Evolutionary conservation across 2,329 filamentous ascomycete genomes (phyloP).

Genomic region (Penicillium decumbens): DNA sequence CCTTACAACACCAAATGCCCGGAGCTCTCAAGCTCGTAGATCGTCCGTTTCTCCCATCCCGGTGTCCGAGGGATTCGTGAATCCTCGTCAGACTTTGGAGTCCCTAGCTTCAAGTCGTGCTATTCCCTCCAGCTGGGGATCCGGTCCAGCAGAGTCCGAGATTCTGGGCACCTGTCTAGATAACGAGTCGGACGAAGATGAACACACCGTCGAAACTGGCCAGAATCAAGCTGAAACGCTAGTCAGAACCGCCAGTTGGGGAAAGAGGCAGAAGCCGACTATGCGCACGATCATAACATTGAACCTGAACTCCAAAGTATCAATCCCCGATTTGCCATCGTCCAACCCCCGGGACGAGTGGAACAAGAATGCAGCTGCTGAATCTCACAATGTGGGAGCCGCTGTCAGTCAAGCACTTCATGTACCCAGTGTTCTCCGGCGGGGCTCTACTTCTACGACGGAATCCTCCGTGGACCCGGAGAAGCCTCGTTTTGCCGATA

Average conservation of each 20-base stretch:
- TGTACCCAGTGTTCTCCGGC: slow-evolving; percentile 9
- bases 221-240: slow-evolving; percentile 26
- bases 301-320: slow-evolving; percentile 21
- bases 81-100: slow-evolving; percentile 45
- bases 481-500: slow-evolving; percentile 31
- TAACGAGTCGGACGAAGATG: slow-evolving; percentile 25
- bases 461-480: slow-evolving; percentile 28
- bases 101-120: slow-evolving; percentile 68
- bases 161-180: slow-evolving; percentile 39
- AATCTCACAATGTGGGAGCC: not conserved
- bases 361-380: slow-evolving; percentile 1
- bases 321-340: slow-evolving; percentile 12
- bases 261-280: slow-evolving; percentile 40
- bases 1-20: slow-evolving; percentile 30
- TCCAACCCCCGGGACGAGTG: slow-evolving; percentile 3
- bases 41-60: slow-evolving; percentile 72
- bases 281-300: slow-evolving; percentile 39
- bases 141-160: slow-evolving; percentile 46
- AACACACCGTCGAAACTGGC: slow-evolving; percentile 10
- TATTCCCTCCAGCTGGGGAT: slow-evolving; percentile 65
- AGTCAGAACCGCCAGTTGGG: slow-evolving; percentile 42
- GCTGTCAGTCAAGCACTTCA: slow-evolving; percentile 2
- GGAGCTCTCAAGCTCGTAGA: slow-evolving; percentile 52
- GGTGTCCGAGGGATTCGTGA: slow-evolving; percentile 56
- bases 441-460: slow-evolving; percentile 15